Conservation (phyloP, 257 asterid species). For the Gentiana straminea region DNA sequence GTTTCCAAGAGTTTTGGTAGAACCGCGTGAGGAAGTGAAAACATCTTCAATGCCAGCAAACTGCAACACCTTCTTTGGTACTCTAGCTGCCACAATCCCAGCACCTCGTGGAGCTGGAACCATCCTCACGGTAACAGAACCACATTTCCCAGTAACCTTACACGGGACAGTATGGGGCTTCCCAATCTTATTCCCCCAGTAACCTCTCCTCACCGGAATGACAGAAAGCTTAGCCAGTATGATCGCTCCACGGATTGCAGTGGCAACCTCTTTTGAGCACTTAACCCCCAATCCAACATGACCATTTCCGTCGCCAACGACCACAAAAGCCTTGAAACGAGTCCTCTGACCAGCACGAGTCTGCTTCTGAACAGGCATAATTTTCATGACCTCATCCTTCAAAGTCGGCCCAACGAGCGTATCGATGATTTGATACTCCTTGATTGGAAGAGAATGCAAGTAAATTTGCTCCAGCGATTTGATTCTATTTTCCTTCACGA, state of each 20-base stretch:
- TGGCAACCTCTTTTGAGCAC: slow-evolving; percentile 88
- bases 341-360: slow-evolving; percentile 96
- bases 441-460: slow-evolving; percentile 81
- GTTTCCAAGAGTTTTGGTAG: slow-evolving; percentile 86
- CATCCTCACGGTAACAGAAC: slow-evolving; percentile 83
- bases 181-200: slow-evolving; percentile 92
- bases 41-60: slow-evolving; percentile 91
- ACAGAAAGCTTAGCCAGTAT: slow-evolving; percentile 70
- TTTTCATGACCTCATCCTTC: slow-evolving; percentile 88
- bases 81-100: slow-evolving; percentile 88
- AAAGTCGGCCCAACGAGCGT: slow-evolving; percentile 46
- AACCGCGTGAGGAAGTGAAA: slow-evolving; percentile 77
- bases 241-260: slow-evolving; percentile 79
- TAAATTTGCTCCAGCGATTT: slow-evolving; percentile 64
- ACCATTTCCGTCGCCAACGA: slow-evolving; percentile 76
- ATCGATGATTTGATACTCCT: slow-evolving; percentile 71
- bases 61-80: slow-evolving; percentile 82
- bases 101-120: slow-evolving; percentile 92
- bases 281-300: slow-evolving; percentile 86
- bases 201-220: slow-evolving; percentile 83
- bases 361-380: slow-evolving; percentile 96
- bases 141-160: slow-evolving; percentile 90
- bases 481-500: slow-evolving; percentile 57
- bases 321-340: slow-evolving; percentile 84
- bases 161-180: slow-evolving; percentile 88